Base-by-base conservation (phyloP, 2,329 filamentous ascomycete species). In the Penicillium sumatraense region DNA sequence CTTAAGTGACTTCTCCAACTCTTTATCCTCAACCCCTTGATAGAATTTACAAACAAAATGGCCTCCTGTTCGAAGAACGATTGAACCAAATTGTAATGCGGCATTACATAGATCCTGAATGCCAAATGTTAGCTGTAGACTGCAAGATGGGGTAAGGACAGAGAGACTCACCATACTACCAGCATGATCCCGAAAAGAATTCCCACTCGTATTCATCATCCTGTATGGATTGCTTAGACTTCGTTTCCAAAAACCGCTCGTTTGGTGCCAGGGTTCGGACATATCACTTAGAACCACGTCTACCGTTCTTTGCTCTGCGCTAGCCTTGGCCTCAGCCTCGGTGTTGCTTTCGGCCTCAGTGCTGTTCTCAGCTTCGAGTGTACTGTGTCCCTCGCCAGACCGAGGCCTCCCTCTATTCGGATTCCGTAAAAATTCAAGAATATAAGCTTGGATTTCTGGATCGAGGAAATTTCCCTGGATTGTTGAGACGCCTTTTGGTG, bases 151-250 rank as follows among this genome's bases (percentile, higher is more conserved):
- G 29, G 29, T 31, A n/a, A n/a, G n/a, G 11, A 31, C 29, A 31
- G 29, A n/a, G 51, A 72, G 14, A 16, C 38, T 71, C 78, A 97
- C 93, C 91, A 99, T 98, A 77, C 92, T 97, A 26, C 91, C 90
- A 9, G 87, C 88, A 76, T 99, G 95, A 75, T 99, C 95, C 62
- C 87, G 86, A 71, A 96, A 95, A 18, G 77, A 77, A 68, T 91
- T 89, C 53, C 95, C 95, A 78, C 90, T 96, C 67, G 93, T 97
- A 77, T 99, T 99, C 92, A 97, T 96, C 89, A 99, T 89, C 95
- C 95, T 99, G 86, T 96, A 95, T 62, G 92, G 91, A 85, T 95
- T 89, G 93, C 88, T 96, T 85, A 97, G 84, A 81, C 88, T 96
- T 80, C 86, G 91, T 80, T 89, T 88, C 80, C 86, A 88, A 80